A percentile compares a stretch with the other conserved stretches of the same genome.
Evolutionary conservation across 1,284 basidiomycete genomes (phyloP).

Genomic region (Ustilago esculenta): DNA sequence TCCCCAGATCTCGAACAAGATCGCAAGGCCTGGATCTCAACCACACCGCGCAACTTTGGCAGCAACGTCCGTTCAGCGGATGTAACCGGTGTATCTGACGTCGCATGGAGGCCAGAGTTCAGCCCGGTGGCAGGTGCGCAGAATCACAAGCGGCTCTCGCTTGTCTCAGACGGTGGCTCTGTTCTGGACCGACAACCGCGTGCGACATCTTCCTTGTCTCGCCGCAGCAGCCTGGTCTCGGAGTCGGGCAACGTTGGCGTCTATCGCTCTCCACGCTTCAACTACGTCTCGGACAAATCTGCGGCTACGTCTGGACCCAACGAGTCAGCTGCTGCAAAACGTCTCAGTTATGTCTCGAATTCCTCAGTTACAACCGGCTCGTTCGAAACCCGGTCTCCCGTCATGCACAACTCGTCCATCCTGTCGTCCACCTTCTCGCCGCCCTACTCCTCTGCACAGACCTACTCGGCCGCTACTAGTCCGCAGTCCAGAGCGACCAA

Average conservation of each 20-base stretch:
- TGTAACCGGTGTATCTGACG: background rate
- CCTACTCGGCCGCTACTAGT: constrained; percentile 41
- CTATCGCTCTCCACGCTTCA: constrained; percentile 42
- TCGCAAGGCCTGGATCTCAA: constrained; percentile 27
- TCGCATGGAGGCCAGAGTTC: constrained; percentile 3
- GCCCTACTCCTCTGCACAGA: constrained; percentile 25
- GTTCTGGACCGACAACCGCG: constrained; percentile 26
- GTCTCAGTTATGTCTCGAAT: constrained; percentile 53
- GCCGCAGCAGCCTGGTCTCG: constrained; percentile 38
- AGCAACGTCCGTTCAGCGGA: constrained; percentile 27
- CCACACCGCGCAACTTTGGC: constrained; percentile 48
- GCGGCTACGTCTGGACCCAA: constrained; percentile 35
- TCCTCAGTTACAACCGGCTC: constrained; percentile 30
- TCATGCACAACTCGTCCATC: constrained; percentile 24
- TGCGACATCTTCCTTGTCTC: constrained; percentile 30
- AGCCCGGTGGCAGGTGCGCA: constrained; percentile 18
- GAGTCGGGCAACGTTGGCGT: constrained; percentile 21
- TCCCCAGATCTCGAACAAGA: constrained; percentile 26
- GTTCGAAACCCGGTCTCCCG: constrained; percentile 20
- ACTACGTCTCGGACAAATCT: constrained; percentile 36
- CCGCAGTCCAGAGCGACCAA: constrained; percentile 38
- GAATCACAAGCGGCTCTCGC: constrained; percentile 42
- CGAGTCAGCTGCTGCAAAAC: constrained; percentile 51
- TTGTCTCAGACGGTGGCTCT: constrained; percentile 43
- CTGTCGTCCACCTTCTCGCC: constrained; percentile 30